A percentile compares a stretch with the other conserved stretches of the same genome.
phyloP scores from a whole-genome alignment of 2,329 filamentous ascomycete species.

The Amesomyces nigricolor region DNA sequence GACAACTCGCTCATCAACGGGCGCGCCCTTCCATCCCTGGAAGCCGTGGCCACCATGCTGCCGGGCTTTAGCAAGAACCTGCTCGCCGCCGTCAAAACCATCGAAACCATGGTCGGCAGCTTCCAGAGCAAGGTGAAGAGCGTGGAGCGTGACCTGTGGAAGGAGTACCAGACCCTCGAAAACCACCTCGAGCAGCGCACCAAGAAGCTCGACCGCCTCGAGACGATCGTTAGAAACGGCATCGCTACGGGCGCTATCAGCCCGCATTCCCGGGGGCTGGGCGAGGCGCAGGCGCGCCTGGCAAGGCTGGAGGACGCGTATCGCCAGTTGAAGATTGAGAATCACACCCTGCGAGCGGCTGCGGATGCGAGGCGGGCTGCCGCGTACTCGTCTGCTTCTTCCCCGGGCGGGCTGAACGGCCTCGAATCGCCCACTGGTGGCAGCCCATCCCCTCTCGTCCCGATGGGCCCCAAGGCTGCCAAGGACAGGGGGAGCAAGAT shows the following conservation, averaged over 20 bases:
- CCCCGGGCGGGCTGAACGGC: conserved; percentile 34
- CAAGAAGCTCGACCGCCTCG: conserved; percentile 82
- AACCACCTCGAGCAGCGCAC: conserved; percentile 70
- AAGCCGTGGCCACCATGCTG: conserved; percentile 79
- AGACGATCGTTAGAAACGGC: conserved; percentile 67
- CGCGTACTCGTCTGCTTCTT: conserved; percentile 31
- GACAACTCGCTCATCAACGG: conserved; percentile 85
- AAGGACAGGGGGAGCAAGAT: conserved; percentile 24
- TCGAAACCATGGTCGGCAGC: conserved; percentile 71
- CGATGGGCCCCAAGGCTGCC: conserved; percentile 46
- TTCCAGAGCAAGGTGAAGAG: conserved; percentile 76
- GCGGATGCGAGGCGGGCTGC: conserved; percentile 51
- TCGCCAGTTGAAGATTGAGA: conserved; percentile 58
- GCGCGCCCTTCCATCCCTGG: conserved; percentile 72
- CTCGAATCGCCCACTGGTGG: conserved; percentile 26
- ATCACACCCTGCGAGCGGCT: conserved; percentile 62
- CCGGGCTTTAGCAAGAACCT: conserved; percentile 88
- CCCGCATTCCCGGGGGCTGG: conserved; percentile 24
- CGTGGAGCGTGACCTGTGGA: conserved; percentile 85
- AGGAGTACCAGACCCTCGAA: conserved; percentile 84
- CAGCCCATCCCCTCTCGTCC: conserved; percentile 50
- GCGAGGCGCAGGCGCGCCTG: conserved; percentile 43
- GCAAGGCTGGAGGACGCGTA: conserved; percentile 55
- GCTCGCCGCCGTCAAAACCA: conserved; percentile 75
- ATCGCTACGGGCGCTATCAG: conserved; percentile 44